A percentile compares a stretch with the other conserved stretches of the same genome.
Evolutionary conservation across 805 yeast genomes (phyloP).

Genomic region (Cyberlindnera mississippiensis): DNA sequence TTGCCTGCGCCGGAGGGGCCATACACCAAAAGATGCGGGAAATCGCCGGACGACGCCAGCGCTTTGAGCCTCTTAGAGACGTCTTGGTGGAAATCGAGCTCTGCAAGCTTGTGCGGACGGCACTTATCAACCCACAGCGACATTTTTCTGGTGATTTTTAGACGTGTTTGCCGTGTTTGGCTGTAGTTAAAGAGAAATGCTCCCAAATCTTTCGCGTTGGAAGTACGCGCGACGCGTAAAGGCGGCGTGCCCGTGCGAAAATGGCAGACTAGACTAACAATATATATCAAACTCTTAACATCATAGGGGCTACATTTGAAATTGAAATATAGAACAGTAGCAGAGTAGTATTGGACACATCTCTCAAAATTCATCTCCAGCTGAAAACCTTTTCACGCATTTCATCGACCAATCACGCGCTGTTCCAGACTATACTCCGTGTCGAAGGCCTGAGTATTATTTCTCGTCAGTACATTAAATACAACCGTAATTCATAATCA

Average conservation of each 20-base stretch:
- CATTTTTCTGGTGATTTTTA: constrained; percentile 41
- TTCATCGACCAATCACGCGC: no score
- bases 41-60: constrained; percentile 68
- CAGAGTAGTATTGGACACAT: no score
- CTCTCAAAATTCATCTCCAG: no score
- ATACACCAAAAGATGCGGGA: constrained; percentile 88
- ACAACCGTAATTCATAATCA: no score
- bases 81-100: constrained; percentile 61
- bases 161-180: neutral
- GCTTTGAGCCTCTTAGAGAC: constrained; percentile 64
- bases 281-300: no score
- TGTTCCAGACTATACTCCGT: no score
- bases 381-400: no score
- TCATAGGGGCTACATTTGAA: no score
- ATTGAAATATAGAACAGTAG: no score
- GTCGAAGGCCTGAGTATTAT: no score
- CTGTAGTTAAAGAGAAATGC: neutral
- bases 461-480: no score
- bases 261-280: no score
- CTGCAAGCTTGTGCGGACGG: constrained; percentile 67
- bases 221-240: neutral
- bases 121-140: constrained; percentile 96
- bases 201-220: constrained; percentile 8
- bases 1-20: constrained; percentile 98
- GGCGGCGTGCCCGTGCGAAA: neutral